These are phyloP conservation scores for sorghum (Sorghum bicolor) DNA, from an alignment of 176 grass and related monocot species.

Conservation along the genomic window Sorghum_bicolor_NCBIv3 NC_012874.2:16712001-16712500, in stretches of 20 bases:
- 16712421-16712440: not conserved
- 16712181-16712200: not conserved
- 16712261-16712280: not conserved
- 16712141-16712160: not conserved
- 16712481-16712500: slow-evolving; percentile 35
- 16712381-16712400: not conserved
- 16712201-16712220: not conserved
- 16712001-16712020: not conserved
- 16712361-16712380: slow-evolving; percentile 4
- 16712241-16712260: not conserved
- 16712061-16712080: not conserved
- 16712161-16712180: not conserved
- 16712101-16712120: not conserved
- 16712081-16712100: not conserved
- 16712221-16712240: not conserved
- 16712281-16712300: not conserved
- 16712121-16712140: not conserved
- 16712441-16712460: slow-evolving; percentile 25
- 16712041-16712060: not conserved
- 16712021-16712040: not conserved
- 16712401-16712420: not conserved
- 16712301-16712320: not conserved
- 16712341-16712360: slow-evolving; percentile 8
- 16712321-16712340: not conserved
- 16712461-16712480: no score